Base-by-base conservation (phyloP, 306 rosid genomes). In the Cicer judaicum region DNA sequence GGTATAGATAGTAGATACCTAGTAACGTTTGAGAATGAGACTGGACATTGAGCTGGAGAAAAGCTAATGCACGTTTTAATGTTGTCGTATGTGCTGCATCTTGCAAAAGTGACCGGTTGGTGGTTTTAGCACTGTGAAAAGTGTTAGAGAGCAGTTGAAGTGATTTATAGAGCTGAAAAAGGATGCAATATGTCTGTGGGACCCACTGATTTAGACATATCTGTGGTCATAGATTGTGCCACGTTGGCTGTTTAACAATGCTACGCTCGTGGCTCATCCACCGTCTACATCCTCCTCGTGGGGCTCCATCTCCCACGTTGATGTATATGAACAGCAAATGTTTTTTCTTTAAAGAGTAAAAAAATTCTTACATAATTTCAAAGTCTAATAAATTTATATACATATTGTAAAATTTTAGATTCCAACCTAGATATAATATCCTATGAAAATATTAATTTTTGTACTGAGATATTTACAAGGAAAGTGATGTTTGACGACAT, bases 211-310 rank as follows among this genome's bases (percentile, higher is more conserved):
- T 46, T 0, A 0, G 71, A 76, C 11, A 5, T n/a, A n/a, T 68
- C 5, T 80, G 81, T 69, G 97, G 96, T 78, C 29, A 29, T 4
- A 52, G 85, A 76, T 77, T 44, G 54, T n/a, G 91, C 95, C 98
- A 94, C 98, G 95, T 72, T 6, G 39, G 29, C 65, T 1, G 0
- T 4, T 0, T 24, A 2, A 8, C 7, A 60, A 77, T 7, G 47
- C 48, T n/a, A 62, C 70, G 65, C 10, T 84, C 93, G 97, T 91
- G 97, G 96, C 97, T 14, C 72, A 61, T 62, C 84, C 70, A 75
- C 46, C 52, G 87, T 86, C 91, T 74, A 78, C 21, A 54, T 47
- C 63, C 65, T 75, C 60, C 40, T 74, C 66, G 49, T 79, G 88
- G 78, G 84, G 21, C 68, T 62, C 79, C 69, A 76, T 73, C 83